phyloP scores from a whole-genome alignment of 345 rosid species.

The Brassica napus region Da-Ae NC_063448.1:23070001-23070500 shows the following conservation, averaged over 20 bases:
- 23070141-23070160: not conserved
- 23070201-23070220: not conserved
- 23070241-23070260: constrained; percentile 51
- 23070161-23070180: not conserved
- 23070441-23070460: not conserved
- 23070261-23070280: constrained; percentile 53
- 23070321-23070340: constrained; percentile 68
- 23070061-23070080: no score
- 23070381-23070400: not conserved
- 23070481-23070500: not conserved
- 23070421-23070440: not conserved
- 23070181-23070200: not conserved
- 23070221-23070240: not conserved
- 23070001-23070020: no score
- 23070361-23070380: constrained; percentile 48
- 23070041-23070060: no score
- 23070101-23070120: no score
- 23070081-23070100: no score
- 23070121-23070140: no score
- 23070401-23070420: constrained; percentile 6
- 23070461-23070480: not conserved
- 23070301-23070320: constrained; percentile 48
- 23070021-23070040: no score
- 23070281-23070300: constrained; percentile 56
- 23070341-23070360: constrained; percentile 53